Percentiles rank a stretch among this genome's conserved stretches.
Evolutionary conservation across 2,329 filamentous ascomycete genomes (phyloP).

Genomic region (Stagonosporopsis rhizophila): DNA sequence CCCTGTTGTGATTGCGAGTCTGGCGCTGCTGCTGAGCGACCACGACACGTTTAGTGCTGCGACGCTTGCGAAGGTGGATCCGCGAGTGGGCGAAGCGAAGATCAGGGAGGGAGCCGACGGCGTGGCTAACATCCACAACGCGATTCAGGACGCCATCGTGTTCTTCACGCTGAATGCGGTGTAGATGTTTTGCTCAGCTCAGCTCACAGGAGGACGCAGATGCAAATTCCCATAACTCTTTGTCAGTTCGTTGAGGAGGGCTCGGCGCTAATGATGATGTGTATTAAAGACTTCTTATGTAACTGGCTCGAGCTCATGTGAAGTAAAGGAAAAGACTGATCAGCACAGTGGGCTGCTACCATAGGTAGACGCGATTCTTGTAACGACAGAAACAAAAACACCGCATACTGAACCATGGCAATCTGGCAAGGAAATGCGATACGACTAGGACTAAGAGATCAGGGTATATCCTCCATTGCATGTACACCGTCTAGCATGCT

Average conservation of each 20-base stretch:
- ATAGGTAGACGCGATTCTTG: constrained; percentile 8
- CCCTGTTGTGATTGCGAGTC: constrained; percentile 21
- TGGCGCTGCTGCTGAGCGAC: constrained; percentile 23
- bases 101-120: constrained; percentile 18
- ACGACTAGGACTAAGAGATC: neutral
- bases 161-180: constrained; percentile 17
- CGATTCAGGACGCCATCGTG: constrained; percentile 21
- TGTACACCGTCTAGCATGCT: neutral
- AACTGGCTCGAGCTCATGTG: neutral
- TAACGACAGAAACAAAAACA: neutral
- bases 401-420: neutral
- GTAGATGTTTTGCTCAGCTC: neutral
- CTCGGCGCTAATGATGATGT: neutral
- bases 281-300: constrained; percentile 7
- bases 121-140: constrained; percentile 27
- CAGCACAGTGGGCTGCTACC: constrained; percentile 15
- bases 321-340: neutral
- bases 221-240: too few species aligned
- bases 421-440: neutral
- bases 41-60: constrained; percentile 30
- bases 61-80: constrained; percentile 17
- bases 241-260: too few species aligned
- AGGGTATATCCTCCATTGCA: constrained; percentile 11
- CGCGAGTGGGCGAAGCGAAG: constrained; percentile 15
- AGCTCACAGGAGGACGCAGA: too few species aligned